Evolutionary conservation across 306 rosid species (phyloP).

Genomic region (Prunus mume): DNA sequence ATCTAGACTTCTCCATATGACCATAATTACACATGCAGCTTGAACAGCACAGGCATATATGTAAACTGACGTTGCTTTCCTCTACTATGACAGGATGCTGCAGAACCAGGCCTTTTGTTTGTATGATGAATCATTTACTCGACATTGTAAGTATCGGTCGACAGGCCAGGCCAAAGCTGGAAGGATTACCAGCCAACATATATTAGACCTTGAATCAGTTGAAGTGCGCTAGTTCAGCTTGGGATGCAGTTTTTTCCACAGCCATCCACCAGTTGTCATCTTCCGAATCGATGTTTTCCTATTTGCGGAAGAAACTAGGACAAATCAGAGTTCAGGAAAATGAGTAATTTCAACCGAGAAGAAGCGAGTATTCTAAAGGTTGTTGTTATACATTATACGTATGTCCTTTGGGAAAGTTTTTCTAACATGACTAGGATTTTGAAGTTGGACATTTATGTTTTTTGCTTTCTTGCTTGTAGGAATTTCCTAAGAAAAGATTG

Average conservation of each 20-base stretch:
- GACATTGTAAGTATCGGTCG: neutral
- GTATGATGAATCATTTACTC: neutral
- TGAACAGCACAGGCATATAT: neutral
- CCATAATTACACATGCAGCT: neutral
- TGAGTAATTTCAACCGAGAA: too few species aligned
- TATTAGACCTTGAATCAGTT: conserved; percentile 19
- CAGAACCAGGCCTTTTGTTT: neutral
- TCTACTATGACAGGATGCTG: neutral
- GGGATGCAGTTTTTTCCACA: conserved; percentile 59
- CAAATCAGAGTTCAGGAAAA: neutral
- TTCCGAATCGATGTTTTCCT: conserved; percentile 40
- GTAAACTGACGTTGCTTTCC: neutral
- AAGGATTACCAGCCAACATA: conserved; percentile 2
- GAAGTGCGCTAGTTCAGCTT: conserved; percentile 36
- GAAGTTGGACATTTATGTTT: too few species aligned
- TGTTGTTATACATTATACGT: too few species aligned
- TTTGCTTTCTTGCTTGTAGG: too few species aligned
- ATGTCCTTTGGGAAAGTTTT: too few species aligned
- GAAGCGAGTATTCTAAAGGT: too few species aligned
- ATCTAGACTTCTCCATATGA: too few species aligned
- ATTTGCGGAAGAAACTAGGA: conserved; percentile 10
- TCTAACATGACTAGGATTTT: too few species aligned
- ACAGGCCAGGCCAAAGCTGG: neutral
- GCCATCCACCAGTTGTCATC: conserved; percentile 77
- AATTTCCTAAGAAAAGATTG: too few species aligned